Percentiles rank a stretch among this genome's conserved stretches.
Evolutionary conservation across 2,329 filamentous ascomycete genomes (phyloP).

Genomic region (Arthrobotrys sinensis): DNA sequence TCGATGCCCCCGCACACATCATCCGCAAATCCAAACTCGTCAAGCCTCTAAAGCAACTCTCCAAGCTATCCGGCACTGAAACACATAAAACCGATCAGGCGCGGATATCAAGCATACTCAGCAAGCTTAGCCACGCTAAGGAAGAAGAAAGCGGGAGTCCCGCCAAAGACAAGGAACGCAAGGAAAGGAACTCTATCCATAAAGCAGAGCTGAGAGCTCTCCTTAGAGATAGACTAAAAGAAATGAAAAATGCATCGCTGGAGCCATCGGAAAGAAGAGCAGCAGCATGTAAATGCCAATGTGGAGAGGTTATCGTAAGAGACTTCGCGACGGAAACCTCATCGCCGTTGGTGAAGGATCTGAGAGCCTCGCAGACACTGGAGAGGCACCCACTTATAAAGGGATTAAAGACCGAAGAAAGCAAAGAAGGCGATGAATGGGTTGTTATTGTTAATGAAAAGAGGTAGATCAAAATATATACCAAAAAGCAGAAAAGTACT

Average conservation of each 20-base stretch:
- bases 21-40: constrained; percentile 37
- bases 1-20: constrained; percentile 28
- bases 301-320: constrained; percentile 35
- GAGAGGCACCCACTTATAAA: constrained; percentile 43
- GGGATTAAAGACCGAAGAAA: constrained; percentile 42
- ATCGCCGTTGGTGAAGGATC: constrained; percentile 29
- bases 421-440: constrained; percentile 46
- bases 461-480: constrained; percentile 11
- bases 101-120: constrained; percentile 37
- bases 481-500: constrained; percentile 43
- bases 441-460: constrained; percentile 42
- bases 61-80: constrained; percentile 29
- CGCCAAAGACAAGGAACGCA: constrained; percentile 15
- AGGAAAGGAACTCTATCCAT: background rate
- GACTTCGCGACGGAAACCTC: constrained; percentile 46
- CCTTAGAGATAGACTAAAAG: constrained; percentile 4
- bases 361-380: constrained; percentile 48
- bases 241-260: constrained; percentile 1
- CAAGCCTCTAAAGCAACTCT: constrained; percentile 43
- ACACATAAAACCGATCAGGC: constrained; percentile 41
- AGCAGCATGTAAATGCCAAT: constrained; percentile 3
- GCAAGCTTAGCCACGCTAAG: constrained; percentile 15
- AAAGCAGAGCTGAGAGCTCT: constrained; percentile 6
- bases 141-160: constrained; percentile 16
- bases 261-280: background rate